Evolutionary conservation across 768 basidiomycete species (phyloP).

Genomic region (Boletus rubropictus): DNA sequence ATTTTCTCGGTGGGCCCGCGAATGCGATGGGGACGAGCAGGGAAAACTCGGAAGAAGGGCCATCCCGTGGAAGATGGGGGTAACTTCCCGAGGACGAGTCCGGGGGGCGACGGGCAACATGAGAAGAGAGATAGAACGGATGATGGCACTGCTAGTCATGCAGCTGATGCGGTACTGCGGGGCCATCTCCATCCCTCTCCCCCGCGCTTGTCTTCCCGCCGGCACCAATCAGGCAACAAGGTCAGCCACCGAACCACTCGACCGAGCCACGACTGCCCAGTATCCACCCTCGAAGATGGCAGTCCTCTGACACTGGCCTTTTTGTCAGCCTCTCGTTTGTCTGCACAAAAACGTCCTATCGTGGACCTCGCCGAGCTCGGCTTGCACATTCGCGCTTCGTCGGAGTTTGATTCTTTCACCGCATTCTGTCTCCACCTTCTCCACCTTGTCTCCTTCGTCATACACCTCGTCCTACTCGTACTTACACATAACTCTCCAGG

Average conservation of each 20-base stretch:
- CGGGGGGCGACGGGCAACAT: not conserved
- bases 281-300: not conserved
- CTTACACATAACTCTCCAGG: constrained; percentile 17
- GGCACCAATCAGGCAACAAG: constrained; percentile 7
- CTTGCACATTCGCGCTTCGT: constrained; percentile 30
- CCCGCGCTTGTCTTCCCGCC: not conserved
- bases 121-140: not conserved
- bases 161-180: not conserved
- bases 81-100: not conserved
- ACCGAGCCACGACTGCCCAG: not conserved
- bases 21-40: constrained; percentile 40
- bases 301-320: no score
- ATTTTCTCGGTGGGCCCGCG: constrained; percentile 22
- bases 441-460: constrained; percentile 34
- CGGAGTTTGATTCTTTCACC: constrained; percentile 32
- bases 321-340: not conserved
- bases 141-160: constrained; percentile 4
- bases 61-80: constrained; percentile 11
- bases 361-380: constrained; percentile 5
- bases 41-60: constrained; percentile 6
- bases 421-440: constrained; percentile 30
- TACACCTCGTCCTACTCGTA: constrained; percentile 22
- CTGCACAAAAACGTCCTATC: not conserved
- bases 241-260: constrained; percentile 10
- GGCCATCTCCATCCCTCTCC: not conserved